Base-by-base conservation (phyloP, 441 rosid genomes). In the Pelargonium hybrid region DNA sequence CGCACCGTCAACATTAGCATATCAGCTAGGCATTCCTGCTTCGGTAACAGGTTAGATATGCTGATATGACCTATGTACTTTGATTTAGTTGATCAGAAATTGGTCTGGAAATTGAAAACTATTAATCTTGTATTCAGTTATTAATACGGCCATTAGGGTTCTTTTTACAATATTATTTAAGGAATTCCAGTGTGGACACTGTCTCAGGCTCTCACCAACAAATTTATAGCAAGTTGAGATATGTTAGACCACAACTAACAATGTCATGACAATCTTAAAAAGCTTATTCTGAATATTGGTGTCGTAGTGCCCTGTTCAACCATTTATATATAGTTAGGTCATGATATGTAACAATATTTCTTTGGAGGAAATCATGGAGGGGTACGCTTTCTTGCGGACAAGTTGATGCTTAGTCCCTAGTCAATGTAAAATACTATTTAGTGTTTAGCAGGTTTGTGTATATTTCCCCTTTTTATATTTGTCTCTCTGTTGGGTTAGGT, bases 11-110 rank as follows among this genome's bases (percentile, higher is more conserved):
- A 94, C 80, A 82, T 92, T 71, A 92, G 92, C 85, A 85, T 94
- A 84, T 87, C 96, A 59, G 96, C 96, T 81, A 84, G 86, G 66
- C 93, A 93, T 83, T 83, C 96, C 68, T 93, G 96, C 86, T 93
- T 93, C 81, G 98, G 97, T 26, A 91, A 93, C 93, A 91, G 97
- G 97, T 93, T 59, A 77, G 48, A 70, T 75, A 65, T 69, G 41
- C 66, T 70, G 34, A 67, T 34, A 34, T 34, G 41, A 34, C 41
- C 41, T 34, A 34, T 8, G 6, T 5, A 34, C 41, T 34, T 34
- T 5, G 41, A 7, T 31, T 31, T 31, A 31, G 37, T 31, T 31
- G 37, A 31, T 31, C 0, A 31, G 37, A 5, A 31, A 31, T 4
- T 31, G 37, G 37, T 31, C 37, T 31, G 5, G 37, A 31, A 31